phyloP scores from a whole-genome alignment of 2,329 filamentous ascomycete species.

The Pseudogymnoascus sp. region DNA sequence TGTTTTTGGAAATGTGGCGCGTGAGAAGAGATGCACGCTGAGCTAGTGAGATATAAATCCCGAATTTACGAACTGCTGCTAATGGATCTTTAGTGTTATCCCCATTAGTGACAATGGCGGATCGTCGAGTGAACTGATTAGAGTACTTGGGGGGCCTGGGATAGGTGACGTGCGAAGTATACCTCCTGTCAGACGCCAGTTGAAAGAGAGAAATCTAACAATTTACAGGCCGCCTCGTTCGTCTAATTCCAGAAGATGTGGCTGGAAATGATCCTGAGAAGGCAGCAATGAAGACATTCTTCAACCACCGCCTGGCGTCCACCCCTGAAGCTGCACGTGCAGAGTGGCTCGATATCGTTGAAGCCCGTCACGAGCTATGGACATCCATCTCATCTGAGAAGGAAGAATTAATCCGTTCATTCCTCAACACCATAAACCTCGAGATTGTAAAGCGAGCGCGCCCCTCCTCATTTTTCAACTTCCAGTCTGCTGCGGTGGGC shows the following conservation, averaged over 20 bases:
- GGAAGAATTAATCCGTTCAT: slow-evolving; percentile 67
- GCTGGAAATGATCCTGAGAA: slow-evolving; percentile 52
- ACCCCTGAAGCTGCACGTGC: slow-evolving; percentile 52
- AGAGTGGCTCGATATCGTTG: slow-evolving; percentile 86
- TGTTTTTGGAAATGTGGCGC: slow-evolving; percentile 59
- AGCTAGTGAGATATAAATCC: slow-evolving; percentile 25
- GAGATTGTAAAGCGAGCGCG: slow-evolving; percentile 71
- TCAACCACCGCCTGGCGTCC: slow-evolving; percentile 75
- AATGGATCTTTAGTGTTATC: slow-evolving; percentile 64
- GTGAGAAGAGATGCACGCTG: slow-evolving; percentile 25
- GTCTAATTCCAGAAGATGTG: slow-evolving; percentile 65
- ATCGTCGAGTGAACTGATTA: slow-evolving; percentile 84
- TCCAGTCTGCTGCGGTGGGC: slow-evolving; percentile 65
- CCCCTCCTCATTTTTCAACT: slow-evolving; percentile 68
- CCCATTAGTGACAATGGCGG: slow-evolving; percentile 96
- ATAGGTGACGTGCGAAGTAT: slow-evolving; percentile 68
- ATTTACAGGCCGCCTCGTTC: slow-evolving; percentile 67
- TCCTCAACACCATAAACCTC: slow-evolving; percentile 67
- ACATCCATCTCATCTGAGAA: slow-evolving; percentile 59
- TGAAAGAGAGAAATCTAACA: neutral
- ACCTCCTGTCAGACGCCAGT: neutral
- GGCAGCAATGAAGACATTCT: slow-evolving; percentile 68
- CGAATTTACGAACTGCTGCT: slow-evolving; percentile 35
- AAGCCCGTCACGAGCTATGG: slow-evolving; percentile 75
- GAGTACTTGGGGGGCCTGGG: slow-evolving; percentile 89